Conservation (phyloP, 106 monocot genomes). For the Phalaenopsis equestris region DNA sequence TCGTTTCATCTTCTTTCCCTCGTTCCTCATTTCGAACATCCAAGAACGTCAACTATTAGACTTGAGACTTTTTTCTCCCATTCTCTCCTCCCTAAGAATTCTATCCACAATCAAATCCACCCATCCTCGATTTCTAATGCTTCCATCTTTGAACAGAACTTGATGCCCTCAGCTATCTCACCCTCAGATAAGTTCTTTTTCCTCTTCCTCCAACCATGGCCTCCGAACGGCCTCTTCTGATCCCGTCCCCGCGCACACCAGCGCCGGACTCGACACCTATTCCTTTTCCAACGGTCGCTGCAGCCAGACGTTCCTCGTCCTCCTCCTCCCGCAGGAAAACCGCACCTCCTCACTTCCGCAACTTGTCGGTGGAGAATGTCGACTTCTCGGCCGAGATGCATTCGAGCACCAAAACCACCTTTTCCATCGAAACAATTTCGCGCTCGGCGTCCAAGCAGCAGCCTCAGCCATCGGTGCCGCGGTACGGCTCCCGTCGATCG, state of each 20-base stretch:
- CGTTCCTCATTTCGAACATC: not conserved
- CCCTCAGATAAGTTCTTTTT: not conserved
- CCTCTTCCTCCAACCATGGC: conserved; percentile 13
- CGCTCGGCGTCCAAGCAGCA: conserved; percentile 7
- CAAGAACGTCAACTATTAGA: not conserved
- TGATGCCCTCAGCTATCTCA: not conserved
- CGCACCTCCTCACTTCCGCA: not conserved
- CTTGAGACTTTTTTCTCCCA: not conserved
- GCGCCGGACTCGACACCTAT: conserved; percentile 7
- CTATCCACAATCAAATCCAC: not conserved
- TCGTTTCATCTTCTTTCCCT: conserved; percentile 2
- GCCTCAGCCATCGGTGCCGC: not conserved
- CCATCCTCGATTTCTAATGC: not conserved
- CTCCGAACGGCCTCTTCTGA: conserved; percentile 27
- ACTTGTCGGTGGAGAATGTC: conserved; percentile 5
- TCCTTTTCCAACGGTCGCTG: conserved; percentile 1
- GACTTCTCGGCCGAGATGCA: not conserved
- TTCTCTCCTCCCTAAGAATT: not conserved
- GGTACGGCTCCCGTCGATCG: conserved; percentile 28
- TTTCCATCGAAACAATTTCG: not conserved
- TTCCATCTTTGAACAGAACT: not conserved
- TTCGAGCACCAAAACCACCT: not conserved
- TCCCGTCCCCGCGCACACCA: conserved; percentile 14
- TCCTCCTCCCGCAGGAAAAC: conserved; percentile 1
- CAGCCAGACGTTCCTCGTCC: not conserved